These are phyloP conservation scores for Pyracantha coccinea DNA, from an alignment of 331 rosid species.

Conservation along the genomic window DNA sequence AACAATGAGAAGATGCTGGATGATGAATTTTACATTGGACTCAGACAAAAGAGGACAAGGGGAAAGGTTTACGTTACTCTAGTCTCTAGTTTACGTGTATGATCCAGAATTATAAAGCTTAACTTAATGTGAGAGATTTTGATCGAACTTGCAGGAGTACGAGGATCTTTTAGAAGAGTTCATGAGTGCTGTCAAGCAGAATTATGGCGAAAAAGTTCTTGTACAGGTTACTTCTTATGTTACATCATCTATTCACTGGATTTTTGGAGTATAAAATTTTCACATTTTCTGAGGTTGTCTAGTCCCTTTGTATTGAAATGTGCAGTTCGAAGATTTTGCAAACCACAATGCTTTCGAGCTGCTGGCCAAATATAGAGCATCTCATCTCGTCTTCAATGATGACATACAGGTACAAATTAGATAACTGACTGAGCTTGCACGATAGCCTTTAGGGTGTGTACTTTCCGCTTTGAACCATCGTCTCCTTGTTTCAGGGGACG, in stretches of 20 bases:
- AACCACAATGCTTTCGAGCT: constrained; percentile 96
- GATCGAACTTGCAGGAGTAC: constrained; percentile 60
- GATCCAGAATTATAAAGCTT: neutral
- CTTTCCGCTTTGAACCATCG: neutral
- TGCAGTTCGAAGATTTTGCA: constrained; percentile 95
- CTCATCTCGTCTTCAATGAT: constrained; percentile 92
- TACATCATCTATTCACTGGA: neutral
- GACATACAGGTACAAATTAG: constrained; percentile 65
- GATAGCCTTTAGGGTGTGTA: constrained; percentile 2
- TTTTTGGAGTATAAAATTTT: neutral
- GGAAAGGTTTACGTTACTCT: constrained; percentile 52
- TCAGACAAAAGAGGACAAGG: constrained; percentile 78
- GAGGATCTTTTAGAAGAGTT: constrained; percentile 83
- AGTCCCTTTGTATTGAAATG: constrained; percentile 6
- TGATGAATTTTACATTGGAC: constrained; percentile 93
- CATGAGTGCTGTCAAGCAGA: constrained; percentile 89
- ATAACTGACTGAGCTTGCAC: neutral
- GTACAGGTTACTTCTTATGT: constrained; percentile 51
- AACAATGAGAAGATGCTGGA: constrained; percentile 78
- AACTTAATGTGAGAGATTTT: constrained; percentile 4
- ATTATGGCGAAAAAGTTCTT: constrained; percentile 89
- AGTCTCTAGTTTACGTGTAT: constrained; percentile 6
- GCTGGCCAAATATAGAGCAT: constrained; percentile 60
- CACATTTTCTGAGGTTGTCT: constrained; percentile 10
- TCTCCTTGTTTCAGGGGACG: constrained; percentile 62